phyloP scores from a whole-genome alignment of 169 alveolate genomes.

The Theileria annulata region DNA sequence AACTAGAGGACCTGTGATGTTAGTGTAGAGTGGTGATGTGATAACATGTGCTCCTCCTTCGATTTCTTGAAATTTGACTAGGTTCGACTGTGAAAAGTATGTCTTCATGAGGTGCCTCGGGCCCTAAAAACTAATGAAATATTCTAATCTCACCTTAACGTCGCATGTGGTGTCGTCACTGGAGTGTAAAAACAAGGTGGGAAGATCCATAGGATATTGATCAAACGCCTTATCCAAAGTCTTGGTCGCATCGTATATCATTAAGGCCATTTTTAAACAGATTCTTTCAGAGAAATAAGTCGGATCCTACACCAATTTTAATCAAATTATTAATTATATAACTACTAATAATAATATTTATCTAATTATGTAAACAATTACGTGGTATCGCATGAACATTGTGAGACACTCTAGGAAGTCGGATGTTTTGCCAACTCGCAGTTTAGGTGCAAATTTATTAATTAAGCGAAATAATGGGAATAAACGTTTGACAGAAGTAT shows the following conservation, averaged over 20 bases:
- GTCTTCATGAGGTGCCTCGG: conserved; percentile 24
- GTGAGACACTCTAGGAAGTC: background rate
- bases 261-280: conserved; percentile 55
- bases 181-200: conserved; percentile 65
- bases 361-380: background rate
- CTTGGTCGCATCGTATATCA: conserved; percentile 63
- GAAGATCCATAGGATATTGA: conserved; percentile 55
- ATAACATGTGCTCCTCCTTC: conserved; percentile 54
- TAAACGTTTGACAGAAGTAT: conserved; percentile 21
- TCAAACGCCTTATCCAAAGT: conserved; percentile 44
- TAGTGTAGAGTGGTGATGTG: conserved; percentile 39
- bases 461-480: conserved; percentile 38
- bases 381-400: conserved; percentile 20
- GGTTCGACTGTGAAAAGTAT: conserved; percentile 4
- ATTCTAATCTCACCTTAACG: conserved; percentile 19
- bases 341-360: too few relatives aligned
- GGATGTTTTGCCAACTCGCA: conserved; percentile 4
- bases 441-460: conserved; percentile 43
- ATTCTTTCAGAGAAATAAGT: conserved; percentile 13
- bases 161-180: conserved; percentile 53
- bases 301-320: conserved; percentile 49
- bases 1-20: conserved; percentile 25
- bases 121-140: conserved; percentile 23
- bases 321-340: background rate
- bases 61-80: conserved; percentile 30